A percentile compares a stretch with the other conserved stretches of the same genome.
These are phyloP conservation scores for Gastrolobium villosum DNA, from an alignment of 306 rosid species.

Conservation along the genomic window DNA sequence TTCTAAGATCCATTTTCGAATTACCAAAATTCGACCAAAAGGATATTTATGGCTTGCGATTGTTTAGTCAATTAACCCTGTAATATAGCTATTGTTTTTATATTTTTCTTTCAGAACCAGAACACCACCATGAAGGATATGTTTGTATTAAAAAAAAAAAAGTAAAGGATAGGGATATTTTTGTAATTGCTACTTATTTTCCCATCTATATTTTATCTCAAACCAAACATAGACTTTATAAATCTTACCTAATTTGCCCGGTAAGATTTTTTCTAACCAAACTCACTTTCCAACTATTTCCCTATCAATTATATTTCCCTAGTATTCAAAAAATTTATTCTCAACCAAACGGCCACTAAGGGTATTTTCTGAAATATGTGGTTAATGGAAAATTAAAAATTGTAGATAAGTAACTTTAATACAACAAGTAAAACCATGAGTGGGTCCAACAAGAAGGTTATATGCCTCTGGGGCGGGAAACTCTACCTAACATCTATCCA, in stretches of 20 bases:
- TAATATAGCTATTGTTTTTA: slow-evolving; percentile 46
- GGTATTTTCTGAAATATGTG: background rate
- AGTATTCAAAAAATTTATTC: no score
- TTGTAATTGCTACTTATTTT: no score
- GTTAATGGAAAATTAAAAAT: background rate
- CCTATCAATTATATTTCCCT: no score
- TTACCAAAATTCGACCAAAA: slow-evolving; percentile 33
- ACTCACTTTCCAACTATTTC: no score
- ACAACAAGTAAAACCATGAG: slow-evolving; percentile 15
- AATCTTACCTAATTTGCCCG: no score
- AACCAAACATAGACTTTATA: no score
- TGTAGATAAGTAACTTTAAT: slow-evolving; percentile 22
- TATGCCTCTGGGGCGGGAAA: slow-evolving; percentile 47
- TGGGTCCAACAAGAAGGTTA: slow-evolving; percentile 12
- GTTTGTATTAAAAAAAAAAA: no score
- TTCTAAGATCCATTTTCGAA: slow-evolving; percentile 20
- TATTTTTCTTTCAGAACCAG: no score
- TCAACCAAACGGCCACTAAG: background rate
- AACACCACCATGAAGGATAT: no score
- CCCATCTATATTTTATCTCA: no score
- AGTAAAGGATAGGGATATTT: no score
- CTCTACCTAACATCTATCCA: slow-evolving; percentile 32
- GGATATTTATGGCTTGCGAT: slow-evolving; percentile 45
- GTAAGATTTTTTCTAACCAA: no score
- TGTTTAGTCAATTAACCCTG: slow-evolving; percentile 58